Percentiles rank a stretch among this genome's conserved stretches.
Conservation (phyloP, 192 early-diverging fungal genomes). For the Linnemannia exigua region DNA sequence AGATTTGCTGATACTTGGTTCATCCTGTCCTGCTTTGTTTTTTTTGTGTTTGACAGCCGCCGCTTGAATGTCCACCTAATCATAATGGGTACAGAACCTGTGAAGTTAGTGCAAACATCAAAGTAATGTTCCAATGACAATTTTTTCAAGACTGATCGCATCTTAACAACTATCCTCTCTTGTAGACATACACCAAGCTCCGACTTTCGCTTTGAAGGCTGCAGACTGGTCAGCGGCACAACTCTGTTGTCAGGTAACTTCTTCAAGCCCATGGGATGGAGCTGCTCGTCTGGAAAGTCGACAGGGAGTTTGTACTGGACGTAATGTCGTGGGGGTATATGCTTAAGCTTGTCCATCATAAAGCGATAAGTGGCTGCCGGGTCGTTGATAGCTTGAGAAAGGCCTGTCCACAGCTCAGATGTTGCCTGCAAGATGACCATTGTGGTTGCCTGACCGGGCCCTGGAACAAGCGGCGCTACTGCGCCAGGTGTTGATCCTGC, state of each 20-base stretch:
- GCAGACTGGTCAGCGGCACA: slow-evolving; percentile 15
- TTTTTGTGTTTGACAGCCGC: background rate
- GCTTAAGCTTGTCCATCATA: slow-evolving; percentile 53
- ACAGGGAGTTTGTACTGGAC: slow-evolving; percentile 42
- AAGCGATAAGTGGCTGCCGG: slow-evolving; percentile 31
- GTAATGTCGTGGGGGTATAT: slow-evolving; percentile 32
- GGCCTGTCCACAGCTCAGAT: slow-evolving; percentile 32
- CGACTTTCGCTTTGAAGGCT: slow-evolving; percentile 25
- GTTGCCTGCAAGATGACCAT: slow-evolving; percentile 48
- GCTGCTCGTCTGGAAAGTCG: slow-evolving; percentile 33
- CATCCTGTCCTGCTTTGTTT: background rate
- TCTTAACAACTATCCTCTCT: background rate
- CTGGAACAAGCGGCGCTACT: background rate
- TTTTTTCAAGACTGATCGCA: too few species aligned
- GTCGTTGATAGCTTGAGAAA: slow-evolving; percentile 34
- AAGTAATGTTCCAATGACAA: too few species aligned
- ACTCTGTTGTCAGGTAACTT: slow-evolving; percentile 30
- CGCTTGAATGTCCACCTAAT: background rate
- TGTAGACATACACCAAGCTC: slow-evolving; percentile 6
- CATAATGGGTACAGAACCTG: background rate
- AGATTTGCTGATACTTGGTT: background rate
- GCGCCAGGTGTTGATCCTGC: background rate
- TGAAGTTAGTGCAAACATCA: too few species aligned
- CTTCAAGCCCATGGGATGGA: slow-evolving; percentile 26
- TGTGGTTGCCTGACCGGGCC: slow-evolving; percentile 39